A percentile compares a stretch with the other conserved stretches of the same genome.
phyloP scores from a whole-genome alignment of 345 rosid genomes.

The Gossypium bickii region DNA sequence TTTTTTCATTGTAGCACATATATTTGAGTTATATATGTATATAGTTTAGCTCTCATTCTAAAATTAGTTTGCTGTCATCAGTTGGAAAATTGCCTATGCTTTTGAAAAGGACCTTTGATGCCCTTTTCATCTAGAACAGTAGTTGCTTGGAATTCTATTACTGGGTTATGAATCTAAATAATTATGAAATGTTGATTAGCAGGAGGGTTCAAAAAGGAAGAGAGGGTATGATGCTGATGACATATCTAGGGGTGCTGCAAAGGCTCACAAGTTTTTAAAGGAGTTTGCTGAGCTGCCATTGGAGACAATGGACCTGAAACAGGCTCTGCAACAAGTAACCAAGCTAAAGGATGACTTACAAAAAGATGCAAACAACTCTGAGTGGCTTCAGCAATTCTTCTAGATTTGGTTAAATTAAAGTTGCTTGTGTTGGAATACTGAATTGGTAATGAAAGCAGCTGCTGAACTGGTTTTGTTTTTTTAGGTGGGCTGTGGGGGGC shows the following conservation, averaged over 20 bases:
- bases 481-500: not conserved
- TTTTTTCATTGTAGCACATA: not conserved
- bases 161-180: not conserved
- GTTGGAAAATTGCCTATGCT: not conserved
- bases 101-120: not conserved
- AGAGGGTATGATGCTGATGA: constrained; percentile 53
- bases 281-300: constrained; percentile 80
- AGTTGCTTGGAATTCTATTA: not conserved
- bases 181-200: constrained; percentile 12
- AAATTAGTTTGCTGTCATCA: not conserved
- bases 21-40: not conserved
- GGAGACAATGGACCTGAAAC: constrained; percentile 73
- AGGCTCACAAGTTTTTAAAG: constrained; percentile 74
- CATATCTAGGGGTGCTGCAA: constrained; percentile 60
- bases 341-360: constrained; percentile 60
- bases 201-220: constrained; percentile 75
- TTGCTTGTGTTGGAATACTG: not conserved
- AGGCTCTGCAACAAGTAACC: constrained; percentile 50
- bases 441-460: not conserved
- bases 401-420: constrained; percentile 19
- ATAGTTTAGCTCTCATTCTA: not conserved
- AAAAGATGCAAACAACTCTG: constrained; percentile 56
- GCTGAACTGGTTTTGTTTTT: not conserved
- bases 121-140: not conserved
- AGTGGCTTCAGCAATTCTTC: constrained; percentile 76